Percentiles rank a stretch among this genome's conserved stretches.
phyloP scores from a whole-genome alignment of 2,329 filamentous ascomycete genomes.

The Alternaria tenuissima region DNA sequence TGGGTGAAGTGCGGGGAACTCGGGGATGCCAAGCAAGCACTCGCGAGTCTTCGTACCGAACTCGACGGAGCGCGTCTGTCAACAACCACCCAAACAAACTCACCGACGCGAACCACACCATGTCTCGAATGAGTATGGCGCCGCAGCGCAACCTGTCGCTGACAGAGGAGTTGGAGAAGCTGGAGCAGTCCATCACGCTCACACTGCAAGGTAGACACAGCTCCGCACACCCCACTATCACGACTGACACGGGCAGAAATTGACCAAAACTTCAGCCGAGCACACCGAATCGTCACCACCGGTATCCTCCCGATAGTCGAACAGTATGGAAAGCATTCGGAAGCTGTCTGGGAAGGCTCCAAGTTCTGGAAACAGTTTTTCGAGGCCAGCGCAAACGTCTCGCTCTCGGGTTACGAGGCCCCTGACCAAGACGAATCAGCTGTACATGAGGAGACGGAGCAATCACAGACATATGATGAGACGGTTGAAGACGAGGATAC shows the following conservation, averaged over 20 bases:
- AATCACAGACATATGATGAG: conserved; percentile 54
- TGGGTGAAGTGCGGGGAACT: conserved; percentile 21
- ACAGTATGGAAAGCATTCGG: conserved; percentile 92
- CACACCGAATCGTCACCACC: conserved; percentile 93
- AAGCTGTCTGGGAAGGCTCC: conserved; percentile 94
- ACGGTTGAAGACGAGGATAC: conserved; percentile 49
- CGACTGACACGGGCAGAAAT: conserved; percentile 72
- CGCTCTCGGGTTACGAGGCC: conserved; percentile 93
- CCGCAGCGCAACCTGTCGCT: conserved; percentile 72
- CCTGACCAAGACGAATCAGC: conserved; percentile 66
- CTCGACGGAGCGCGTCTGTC: conserved; percentile 20
- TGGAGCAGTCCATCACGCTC: conserved; percentile 96
- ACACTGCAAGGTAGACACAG: conserved; percentile 77
- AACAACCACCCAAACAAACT: conserved; percentile 6
- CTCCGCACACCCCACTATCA: conserved; percentile 29
- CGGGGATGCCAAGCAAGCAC: conserved; percentile 25
- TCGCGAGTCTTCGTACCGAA: conserved; percentile 24
- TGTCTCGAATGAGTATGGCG: conserved; percentile 61
- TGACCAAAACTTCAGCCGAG: conserved; percentile 96
- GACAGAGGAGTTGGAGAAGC: conserved; percentile 92
- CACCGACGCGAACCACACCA: conserved; percentile 35
- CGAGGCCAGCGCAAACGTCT: conserved; percentile 96
- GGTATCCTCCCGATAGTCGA: conserved; percentile 94
- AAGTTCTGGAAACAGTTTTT: conserved; percentile 99
- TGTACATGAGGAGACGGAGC: conserved; percentile 53